Evolutionary conservation across 2,329 filamentous ascomycete genomes (phyloP), one percentile per base, ranked within the genome.

Genomic region (Hypocreales sp.): DNA sequence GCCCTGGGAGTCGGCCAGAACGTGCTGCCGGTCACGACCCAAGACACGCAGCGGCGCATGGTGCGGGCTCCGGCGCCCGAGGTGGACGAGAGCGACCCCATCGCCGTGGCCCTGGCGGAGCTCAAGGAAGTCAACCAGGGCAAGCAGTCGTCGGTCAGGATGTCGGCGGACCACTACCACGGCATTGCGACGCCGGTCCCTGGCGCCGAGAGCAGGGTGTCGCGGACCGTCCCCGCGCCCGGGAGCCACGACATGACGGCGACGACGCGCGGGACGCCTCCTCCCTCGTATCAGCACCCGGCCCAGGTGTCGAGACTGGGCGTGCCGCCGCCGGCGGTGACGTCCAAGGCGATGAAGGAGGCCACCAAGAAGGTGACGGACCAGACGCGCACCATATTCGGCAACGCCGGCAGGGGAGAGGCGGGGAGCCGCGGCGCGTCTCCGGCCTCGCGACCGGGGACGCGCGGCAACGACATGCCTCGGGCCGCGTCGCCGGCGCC

Each of bases 1-100:
- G 87, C 92, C 34, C 64, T 98, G 16, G 94, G 94, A 42, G 72
- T 98, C 29, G 90, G 90, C 7, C 83, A 92, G 42, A 98, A 98
- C 42, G 83, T 98, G 8, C 93, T 98, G 43, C 76, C 92, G 31
- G 87, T 98, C 8, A 79, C 80, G 9, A 79, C 79, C 7, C 77
- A 82, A 0, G 80, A 87, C 33, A 67, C 64, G 37, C 64, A 64
- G 35, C 44, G 47, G 13, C 37, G 40, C 17, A 36, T 38, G 13
- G 41, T 40, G 7, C 37, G 39, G 12, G 25, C 32, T 31, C 51
- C 47, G 18, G 50, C 44, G 25, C 46, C 46, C 39, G 61, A 47
- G 30, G 48, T 53, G 19, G 75, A 80, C 16, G 77, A 83, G 15
- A 53, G 67, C 11, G 90, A 98, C 43, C 90, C 90, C 0, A 93